Evolutionary conservation across 148 eudicot genomes (phyloP).

Genomic region (Silene latifolia): DNA sequence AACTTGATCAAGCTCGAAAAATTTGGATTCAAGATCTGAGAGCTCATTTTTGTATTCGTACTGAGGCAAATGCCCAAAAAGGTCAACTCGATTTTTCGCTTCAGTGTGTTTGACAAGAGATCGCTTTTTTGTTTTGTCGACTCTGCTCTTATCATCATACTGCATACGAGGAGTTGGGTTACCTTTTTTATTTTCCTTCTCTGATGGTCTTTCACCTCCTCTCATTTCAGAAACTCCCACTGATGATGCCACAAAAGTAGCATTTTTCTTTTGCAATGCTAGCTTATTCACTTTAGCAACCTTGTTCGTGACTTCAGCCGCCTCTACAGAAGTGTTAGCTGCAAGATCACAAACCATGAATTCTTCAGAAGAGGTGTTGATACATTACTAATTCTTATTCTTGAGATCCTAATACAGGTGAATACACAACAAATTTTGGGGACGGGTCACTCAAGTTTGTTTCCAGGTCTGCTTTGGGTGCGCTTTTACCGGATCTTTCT

Average conservation of each 20-base stretch:
- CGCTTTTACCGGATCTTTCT: neutral
- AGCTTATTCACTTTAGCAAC: constrained; percentile 43
- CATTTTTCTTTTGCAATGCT: constrained; percentile 47
- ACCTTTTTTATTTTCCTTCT: constrained; percentile 81
- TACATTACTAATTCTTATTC: neutral
- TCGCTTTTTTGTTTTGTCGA: constrained; percentile 77
- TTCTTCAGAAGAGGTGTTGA: neutral
- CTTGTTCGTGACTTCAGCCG: constrained; percentile 29
- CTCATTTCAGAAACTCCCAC: constrained; percentile 49
- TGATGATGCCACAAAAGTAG: constrained; percentile 35
- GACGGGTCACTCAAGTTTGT: neutral
- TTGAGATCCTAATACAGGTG: neutral
- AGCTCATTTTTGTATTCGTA: constrained; percentile 76
- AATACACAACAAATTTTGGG: neutral
- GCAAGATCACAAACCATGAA: constrained; percentile 10
- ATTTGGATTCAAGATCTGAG: constrained; percentile 60
- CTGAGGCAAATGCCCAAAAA: constrained; percentile 88
- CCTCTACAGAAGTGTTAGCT: constrained; percentile 37
- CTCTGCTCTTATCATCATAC: constrained; percentile 77
- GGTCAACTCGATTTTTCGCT: constrained; percentile 69
- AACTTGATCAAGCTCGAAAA: constrained; percentile 58
- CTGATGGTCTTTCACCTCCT: constrained; percentile 55
- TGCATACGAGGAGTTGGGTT: constrained; percentile 80
- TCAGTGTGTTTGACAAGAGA: constrained; percentile 72
- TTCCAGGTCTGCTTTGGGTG: neutral